These are phyloP conservation scores for Cryptococcus sp. DNA, from an alignment of 1,284 basidiomycete species.

Conservation along the genomic window DNA sequence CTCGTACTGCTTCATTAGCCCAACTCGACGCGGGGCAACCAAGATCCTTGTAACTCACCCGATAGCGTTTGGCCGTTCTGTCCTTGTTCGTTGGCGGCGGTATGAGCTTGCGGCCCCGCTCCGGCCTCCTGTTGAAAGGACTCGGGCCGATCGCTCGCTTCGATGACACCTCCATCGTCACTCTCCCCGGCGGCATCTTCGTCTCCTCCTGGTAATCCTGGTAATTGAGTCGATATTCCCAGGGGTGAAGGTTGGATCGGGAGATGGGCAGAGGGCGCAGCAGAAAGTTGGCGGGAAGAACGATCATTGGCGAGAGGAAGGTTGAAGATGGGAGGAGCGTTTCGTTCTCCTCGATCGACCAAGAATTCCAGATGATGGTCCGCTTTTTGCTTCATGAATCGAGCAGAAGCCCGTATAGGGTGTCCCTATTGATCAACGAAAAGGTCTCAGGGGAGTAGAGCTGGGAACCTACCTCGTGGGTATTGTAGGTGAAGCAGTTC, in stretches of 20 bases:
- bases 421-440: conserved; percentile 53
- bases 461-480: conserved; percentile 61
- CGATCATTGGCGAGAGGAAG: conserved; percentile 21
- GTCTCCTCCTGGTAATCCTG: conserved; percentile 22
- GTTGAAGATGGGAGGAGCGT: conserved; percentile 51
- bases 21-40: not conserved
- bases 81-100: conserved; percentile 3
- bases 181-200: conserved; percentile 41
- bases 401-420: conserved; percentile 71
- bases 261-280: not conserved
- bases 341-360: conserved; percentile 75
- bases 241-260: conserved; percentile 5
- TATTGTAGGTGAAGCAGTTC: conserved; percentile 91
- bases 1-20: not conserved
- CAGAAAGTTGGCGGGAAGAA: not conserved
- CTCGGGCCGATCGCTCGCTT: conserved; percentile 13
- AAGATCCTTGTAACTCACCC: conserved; percentile 4
- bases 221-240: conserved; percentile 10
- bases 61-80: not conserved
- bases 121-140: conserved; percentile 16
- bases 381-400: conserved; percentile 66
- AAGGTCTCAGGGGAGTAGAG: not conserved
- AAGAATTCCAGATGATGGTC: conserved; percentile 79
- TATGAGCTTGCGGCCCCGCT: conserved; percentile 11
- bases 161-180: conserved; percentile 26